phyloP scores from a whole-genome alignment of 2,329 filamentous ascomycete genomes.

The Colletotrichum scovillei region DNA sequence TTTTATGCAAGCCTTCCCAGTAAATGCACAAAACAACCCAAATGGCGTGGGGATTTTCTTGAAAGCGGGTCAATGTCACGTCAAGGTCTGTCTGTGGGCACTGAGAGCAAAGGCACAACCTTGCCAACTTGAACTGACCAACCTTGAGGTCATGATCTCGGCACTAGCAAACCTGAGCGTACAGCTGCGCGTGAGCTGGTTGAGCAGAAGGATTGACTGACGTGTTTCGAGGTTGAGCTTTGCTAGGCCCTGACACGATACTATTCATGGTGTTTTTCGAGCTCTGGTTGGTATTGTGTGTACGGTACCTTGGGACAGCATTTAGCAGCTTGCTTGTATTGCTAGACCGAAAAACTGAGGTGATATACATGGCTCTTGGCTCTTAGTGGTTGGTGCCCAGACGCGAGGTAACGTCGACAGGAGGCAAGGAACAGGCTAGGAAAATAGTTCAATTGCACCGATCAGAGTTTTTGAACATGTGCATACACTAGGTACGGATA shows the following conservation, averaged over 20 bases:
- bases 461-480: neutral
- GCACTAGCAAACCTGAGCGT: neutral
- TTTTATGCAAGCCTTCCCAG: neutral
- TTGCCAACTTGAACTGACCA: neutral
- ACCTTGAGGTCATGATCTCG: neutral
- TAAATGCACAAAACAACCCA: neutral
- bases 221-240: neutral
- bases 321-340: neutral
- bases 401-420: neutral
- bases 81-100: conserved; percentile 22
- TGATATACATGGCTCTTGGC: neutral
- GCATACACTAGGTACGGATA: neutral
- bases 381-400: neutral
- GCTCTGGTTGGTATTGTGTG: neutral
- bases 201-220: neutral
- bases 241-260: neutral
- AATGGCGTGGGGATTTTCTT: conserved; percentile 12
- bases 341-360: neutral
- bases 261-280: neutral
- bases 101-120: neutral
- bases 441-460: conserved; percentile 11
- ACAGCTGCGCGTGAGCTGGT: neutral
- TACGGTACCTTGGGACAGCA: too few species aligned
- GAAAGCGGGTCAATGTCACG: conserved; percentile 9
- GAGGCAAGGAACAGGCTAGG: conserved; percentile 10